A percentile compares a stretch with the other conserved stretches of the same genome.
Conservation (phyloP, 2,329 filamentous ascomycete genomes). For the Fusarium penzigii region DNA sequence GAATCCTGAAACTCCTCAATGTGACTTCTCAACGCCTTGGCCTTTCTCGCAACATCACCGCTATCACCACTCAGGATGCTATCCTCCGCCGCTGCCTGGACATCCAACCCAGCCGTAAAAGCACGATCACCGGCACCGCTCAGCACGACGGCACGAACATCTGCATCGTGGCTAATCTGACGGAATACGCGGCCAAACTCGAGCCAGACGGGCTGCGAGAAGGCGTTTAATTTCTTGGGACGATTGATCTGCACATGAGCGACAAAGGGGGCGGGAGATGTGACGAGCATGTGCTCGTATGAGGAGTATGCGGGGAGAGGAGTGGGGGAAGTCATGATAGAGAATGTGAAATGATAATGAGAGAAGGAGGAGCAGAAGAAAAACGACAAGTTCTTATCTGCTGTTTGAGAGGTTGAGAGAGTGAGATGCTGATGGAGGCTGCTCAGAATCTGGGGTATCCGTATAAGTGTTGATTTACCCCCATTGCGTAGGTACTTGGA, state of each 20-base stretch:
- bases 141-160: conserved; percentile 76
- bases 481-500: conserved; percentile 1
- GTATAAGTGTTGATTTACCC: conserved; percentile 11
- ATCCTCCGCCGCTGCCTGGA: conserved; percentile 65
- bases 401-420: neutral
- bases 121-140: conserved; percentile 80
- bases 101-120: conserved; percentile 85
- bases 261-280: conserved; percentile 70
- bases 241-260: conserved; percentile 93
- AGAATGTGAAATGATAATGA: neutral
- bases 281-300: conserved; percentile 72
- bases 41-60: conserved; percentile 64
- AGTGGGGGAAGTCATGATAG: conserved; percentile 25
- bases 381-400: neutral
- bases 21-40: conserved; percentile 62
- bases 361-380: neutral
- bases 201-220: conserved; percentile 81
- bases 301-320: conserved; percentile 41
- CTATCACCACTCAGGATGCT: conserved; percentile 41
- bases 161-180: conserved; percentile 68
- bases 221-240: conserved; percentile 84
- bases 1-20: conserved; percentile 80
- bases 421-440: neutral
- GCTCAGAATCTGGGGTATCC: conserved; percentile 4
- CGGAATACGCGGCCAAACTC: conserved; percentile 75